Evolutionary conservation across 352 stramenopile genomes (phyloP).

Genomic region (Phytophthora chlamydospora): DNA sequence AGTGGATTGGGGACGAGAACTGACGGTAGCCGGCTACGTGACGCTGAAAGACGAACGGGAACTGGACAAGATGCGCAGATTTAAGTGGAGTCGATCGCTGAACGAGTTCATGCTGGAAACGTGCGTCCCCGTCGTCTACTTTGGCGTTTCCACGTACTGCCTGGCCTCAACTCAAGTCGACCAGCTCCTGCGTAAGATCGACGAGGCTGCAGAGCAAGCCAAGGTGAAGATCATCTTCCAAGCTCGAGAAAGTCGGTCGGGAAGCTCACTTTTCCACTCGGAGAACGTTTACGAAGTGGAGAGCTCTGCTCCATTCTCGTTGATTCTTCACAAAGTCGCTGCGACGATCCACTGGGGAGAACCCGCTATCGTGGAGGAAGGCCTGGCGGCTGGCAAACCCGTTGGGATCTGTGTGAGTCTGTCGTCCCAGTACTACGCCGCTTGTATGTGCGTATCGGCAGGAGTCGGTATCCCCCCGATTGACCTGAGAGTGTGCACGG

Average conservation of each 20-base stretch:
- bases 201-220: constrained; percentile 34
- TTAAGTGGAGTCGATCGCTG: constrained; percentile 38
- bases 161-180: constrained; percentile 36
- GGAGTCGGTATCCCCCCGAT: constrained; percentile 78
- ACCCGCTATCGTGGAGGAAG: constrained; percentile 83
- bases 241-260: constrained; percentile 28
- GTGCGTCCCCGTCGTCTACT: constrained; percentile 42
- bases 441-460: constrained; percentile 67
- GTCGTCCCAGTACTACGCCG: constrained; percentile 90
- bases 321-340: constrained; percentile 80
- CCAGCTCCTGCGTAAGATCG: constrained; percentile 41
- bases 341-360: constrained; percentile 79
- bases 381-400: constrained; percentile 78
- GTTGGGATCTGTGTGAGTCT: constrained; percentile 91
- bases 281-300: constrained; percentile 47
- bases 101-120: constrained; percentile 41
- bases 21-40: constrained; percentile 47
- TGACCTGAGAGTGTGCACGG: constrained; percentile 64
- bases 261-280: constrained; percentile 24
- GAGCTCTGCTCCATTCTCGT: constrained; percentile 63
- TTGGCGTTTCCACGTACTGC: constrained; percentile 42
- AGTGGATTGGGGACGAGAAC: constrained; percentile 49
- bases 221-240: constrained; percentile 69
- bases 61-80: constrained; percentile 34
- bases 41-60: constrained; percentile 39